phyloP scores from a whole-genome alignment of 495 filamentous ascomycete species.

The Talaromyces nanjingensis region DNA sequence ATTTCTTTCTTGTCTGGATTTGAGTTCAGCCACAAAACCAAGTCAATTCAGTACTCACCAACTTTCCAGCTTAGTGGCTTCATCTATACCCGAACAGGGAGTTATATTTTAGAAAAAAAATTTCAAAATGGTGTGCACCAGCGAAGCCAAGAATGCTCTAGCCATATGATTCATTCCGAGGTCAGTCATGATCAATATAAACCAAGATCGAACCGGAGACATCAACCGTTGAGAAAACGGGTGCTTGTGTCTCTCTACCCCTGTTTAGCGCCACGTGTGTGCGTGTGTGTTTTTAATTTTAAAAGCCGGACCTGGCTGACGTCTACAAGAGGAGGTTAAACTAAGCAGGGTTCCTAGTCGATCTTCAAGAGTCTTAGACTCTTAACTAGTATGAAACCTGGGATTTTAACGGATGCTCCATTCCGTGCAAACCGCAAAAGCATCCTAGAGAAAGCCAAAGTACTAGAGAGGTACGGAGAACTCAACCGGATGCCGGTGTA shows the following conservation, averaged over 20 bases:
- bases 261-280: constrained; percentile 4
- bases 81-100: background rate
- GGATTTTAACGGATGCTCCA: background rate
- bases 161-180: background rate
- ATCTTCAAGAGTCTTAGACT: background rate
- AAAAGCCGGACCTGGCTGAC: background rate
- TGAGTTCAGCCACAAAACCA: constrained; percentile 3
- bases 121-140: background rate
- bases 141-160: background rate
- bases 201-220: background rate
- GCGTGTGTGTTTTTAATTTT: background rate
- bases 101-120: background rate
- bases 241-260: background rate
- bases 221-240: background rate
- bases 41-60: background rate
- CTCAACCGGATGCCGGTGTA: background rate
- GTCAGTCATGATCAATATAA: background rate
- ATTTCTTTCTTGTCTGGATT: background rate
- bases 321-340: background rate
- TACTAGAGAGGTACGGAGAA: background rate
- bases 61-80: constrained; percentile 1
- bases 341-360: background rate
- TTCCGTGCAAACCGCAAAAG: background rate
- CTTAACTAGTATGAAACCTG: background rate
- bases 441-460: background rate